Conservation (phyloP, 2,329 filamentous ascomycete genomes). For the Ilyonectria robusta region DNA sequence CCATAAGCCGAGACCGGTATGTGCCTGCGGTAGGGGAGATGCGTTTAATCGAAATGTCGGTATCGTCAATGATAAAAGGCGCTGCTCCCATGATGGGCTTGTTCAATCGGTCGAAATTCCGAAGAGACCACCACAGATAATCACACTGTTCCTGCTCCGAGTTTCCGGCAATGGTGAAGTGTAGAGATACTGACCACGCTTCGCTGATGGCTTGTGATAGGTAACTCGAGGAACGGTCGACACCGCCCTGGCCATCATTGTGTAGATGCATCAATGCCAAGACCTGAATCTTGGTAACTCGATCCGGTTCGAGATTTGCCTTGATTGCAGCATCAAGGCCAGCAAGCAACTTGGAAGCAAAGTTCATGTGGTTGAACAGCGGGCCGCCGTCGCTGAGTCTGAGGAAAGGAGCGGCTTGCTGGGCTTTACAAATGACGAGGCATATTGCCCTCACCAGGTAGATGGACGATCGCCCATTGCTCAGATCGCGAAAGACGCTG, state of each 20-base stretch:
- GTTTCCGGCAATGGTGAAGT: conserved; percentile 17
- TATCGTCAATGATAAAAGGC: conserved; percentile 33
- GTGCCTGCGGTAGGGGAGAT: neutral
- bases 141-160: conserved; percentile 25
- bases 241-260: conserved; percentile 41
- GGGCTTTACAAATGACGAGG: conserved; percentile 43
- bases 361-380: conserved; percentile 32
- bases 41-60: conserved; percentile 23
- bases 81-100: conserved; percentile 31
- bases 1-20: conserved; percentile 30
- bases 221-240: conserved; percentile 41
- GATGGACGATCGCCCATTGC: conserved; percentile 35
- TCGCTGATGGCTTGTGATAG: conserved; percentile 45
- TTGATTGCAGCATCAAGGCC: conserved; percentile 46
- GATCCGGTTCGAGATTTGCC: conserved; percentile 43
- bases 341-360: conserved; percentile 34
- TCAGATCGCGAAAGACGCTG: conserved; percentile 26
- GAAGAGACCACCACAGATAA: conserved; percentile 26
- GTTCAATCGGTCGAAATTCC: conserved; percentile 31
- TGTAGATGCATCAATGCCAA: conserved; percentile 46
- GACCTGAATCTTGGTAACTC: conserved; percentile 42
- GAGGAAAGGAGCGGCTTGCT: conserved; percentile 43
- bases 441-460: conserved; percentile 44
- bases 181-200: conserved; percentile 40
- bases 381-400: conserved; percentile 30